Conservation (phyloP, 1,284 basidiomycete species). For the Ustanciosporium gigantosporum region DNA sequence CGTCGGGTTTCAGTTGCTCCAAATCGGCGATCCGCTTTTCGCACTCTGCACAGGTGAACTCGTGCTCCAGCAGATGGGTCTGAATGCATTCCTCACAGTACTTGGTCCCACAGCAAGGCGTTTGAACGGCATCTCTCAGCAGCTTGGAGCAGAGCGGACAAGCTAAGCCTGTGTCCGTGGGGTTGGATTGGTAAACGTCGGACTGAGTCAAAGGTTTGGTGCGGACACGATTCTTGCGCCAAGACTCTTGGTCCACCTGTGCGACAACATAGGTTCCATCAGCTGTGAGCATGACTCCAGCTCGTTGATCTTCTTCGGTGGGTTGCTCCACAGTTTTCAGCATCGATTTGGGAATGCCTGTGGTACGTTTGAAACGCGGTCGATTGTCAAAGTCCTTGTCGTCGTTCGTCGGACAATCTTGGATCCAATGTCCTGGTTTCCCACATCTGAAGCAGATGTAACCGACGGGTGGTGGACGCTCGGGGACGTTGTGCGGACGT, state of each 20-base stretch:
- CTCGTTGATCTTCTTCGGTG: conserved; percentile 46
- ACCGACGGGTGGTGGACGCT: conserved; percentile 65
- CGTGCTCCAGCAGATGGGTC: conserved; percentile 58
- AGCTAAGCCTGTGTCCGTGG: conserved; percentile 52
- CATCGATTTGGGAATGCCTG: conserved; percentile 96
- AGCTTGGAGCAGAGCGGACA: conserved; percentile 58
- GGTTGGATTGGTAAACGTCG: conserved; percentile 56
- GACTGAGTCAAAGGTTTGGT: conserved; percentile 52
- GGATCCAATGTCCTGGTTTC: conserved; percentile 95
- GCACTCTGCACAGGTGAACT: conserved; percentile 59
- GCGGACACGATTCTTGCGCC: conserved; percentile 50
- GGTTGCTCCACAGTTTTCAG: conserved; percentile 85
- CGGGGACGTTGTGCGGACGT: conserved; percentile 25
- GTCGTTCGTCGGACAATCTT: conserved; percentile 96
- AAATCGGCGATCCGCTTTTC: conserved; percentile 55
- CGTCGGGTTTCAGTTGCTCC: conserved; percentile 50
- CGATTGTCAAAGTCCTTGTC: conserved; percentile 91
- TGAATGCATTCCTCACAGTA: conserved; percentile 61
- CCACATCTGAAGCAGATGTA: conserved; percentile 99
- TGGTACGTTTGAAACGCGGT: conserved; percentile 94
- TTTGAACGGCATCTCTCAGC: conserved; percentile 51
- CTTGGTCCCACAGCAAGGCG: conserved; percentile 54
- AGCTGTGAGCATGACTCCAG: conserved; percentile 58
- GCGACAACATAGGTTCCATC: conserved; percentile 60
- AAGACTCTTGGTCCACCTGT: conserved; percentile 52